phyloP scores from a whole-genome alignment of 768 basidiomycete genomes.

The Agrocybe praecox region DNA sequence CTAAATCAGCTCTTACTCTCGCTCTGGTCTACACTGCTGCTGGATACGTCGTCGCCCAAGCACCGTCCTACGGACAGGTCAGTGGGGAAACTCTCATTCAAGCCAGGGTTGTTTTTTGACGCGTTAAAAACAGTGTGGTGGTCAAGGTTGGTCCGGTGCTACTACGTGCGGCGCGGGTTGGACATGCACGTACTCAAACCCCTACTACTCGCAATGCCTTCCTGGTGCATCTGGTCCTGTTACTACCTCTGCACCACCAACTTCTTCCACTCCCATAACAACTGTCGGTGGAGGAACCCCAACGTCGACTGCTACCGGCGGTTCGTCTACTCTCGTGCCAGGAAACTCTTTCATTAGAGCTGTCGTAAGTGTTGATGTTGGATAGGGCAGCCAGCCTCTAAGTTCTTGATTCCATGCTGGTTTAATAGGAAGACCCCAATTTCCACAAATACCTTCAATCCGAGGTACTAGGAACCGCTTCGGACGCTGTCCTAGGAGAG shows the following conservation, averaged over 20 bases:
- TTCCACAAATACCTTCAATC: conserved; percentile 51
- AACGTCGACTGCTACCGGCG: conserved; percentile 34
- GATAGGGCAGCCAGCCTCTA: too few relatives aligned
- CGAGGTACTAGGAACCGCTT: conserved; percentile 41
- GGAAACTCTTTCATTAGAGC: conserved; percentile 60
- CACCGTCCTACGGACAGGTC: conserved; percentile 39
- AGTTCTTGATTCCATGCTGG: too few relatives aligned
- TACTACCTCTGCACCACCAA: conserved; percentile 15
- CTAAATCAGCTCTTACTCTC: conserved; percentile 9
- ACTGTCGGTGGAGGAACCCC: conserved; percentile 20
- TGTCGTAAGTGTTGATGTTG: conserved; percentile 37
- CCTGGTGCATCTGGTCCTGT: conserved; percentile 38
- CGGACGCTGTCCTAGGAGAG: conserved; percentile 52
- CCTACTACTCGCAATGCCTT: conserved; percentile 58
- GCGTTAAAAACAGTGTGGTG: conserved; percentile 45
- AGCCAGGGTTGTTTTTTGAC: too few relatives aligned
- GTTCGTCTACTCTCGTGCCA: conserved; percentile 45
- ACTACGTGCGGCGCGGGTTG: conserved; percentile 51
- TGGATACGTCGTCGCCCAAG: conserved; percentile 14
- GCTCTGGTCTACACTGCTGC: conserved; percentile 7
- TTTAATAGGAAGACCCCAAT: conserved; percentile 18
- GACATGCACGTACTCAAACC: conserved; percentile 44
- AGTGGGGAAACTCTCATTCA: conserved; percentile 1
- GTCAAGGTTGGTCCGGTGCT: conserved; percentile 52
- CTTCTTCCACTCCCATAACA: conserved; percentile 17